These are phyloP conservation scores for Fusarium gaditjirri DNA, from an alignment of 2,329 filamentous ascomycete genomes.

Conservation along the genomic window DNA sequence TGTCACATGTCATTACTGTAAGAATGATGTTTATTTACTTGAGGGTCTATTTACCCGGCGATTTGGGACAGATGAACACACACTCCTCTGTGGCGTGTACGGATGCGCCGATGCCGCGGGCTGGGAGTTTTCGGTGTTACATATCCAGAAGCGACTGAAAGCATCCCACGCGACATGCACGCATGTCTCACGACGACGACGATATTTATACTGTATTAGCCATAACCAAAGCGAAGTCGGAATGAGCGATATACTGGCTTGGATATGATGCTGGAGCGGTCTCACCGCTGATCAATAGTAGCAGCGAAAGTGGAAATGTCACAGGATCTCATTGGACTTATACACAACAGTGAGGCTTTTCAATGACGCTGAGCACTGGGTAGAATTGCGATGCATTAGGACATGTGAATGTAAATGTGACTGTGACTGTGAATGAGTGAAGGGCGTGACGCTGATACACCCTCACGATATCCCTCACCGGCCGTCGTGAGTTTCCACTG, in stretches of 20 bases:
- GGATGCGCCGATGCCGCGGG: constrained; percentile 6
- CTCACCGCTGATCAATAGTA: not conserved
- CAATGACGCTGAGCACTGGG: not conserved
- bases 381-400: not conserved
- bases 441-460: not conserved
- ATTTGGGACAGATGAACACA: not conserved
- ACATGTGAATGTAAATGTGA: not conserved
- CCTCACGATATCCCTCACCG: not conserved
- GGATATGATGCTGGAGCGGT: not conserved
- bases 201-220: not conserved
- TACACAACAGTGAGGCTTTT: constrained; percentile 5
- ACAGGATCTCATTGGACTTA: not conserved
- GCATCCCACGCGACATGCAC: constrained; percentile 15
- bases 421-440: not conserved
- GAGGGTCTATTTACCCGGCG: not conserved
- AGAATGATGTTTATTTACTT: not conserved
- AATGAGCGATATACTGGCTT: constrained; percentile 6
- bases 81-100: constrained; percentile 12
- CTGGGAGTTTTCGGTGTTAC: constrained; percentile 17
- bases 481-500: not conserved
- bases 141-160: not conserved
- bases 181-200: constrained; percentile 18
- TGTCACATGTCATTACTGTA: not conserved
- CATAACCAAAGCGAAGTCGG: not conserved
- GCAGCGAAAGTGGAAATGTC: not conserved